A percentile compares a stretch with the other conserved stretches of the same genome.
These are phyloP conservation scores for Neurospora sp. DNA, from an alignment of 495 filamentous ascomycete species.

Conservation along the genomic window DNA sequence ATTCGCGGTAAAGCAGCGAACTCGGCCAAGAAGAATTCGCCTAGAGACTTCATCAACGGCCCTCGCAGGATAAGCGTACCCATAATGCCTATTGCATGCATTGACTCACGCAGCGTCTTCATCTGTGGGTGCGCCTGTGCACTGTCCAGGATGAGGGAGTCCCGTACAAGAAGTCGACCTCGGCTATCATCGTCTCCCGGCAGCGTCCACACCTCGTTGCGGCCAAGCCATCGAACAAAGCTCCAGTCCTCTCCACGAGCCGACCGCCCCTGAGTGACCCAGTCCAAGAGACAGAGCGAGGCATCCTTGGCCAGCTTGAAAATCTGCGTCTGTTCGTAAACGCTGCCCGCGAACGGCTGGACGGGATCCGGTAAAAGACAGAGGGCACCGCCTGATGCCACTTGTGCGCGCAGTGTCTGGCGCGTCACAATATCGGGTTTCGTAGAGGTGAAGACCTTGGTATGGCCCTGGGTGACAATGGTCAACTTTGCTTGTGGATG, in stretches of 20 bases:
- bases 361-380: constrained; percentile 91
- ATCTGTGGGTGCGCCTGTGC: constrained; percentile 25
- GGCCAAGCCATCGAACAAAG: constrained; percentile 60
- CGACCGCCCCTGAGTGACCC: constrained; percentile 79
- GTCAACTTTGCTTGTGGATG: constrained; percentile 57
- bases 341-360: constrained; percentile 72
- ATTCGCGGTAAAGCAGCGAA: constrained; percentile 71
- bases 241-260: constrained; percentile 90
- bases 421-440: constrained; percentile 47
- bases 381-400: constrained; percentile 56
- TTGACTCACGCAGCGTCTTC: constrained; percentile 41
- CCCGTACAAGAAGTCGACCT: constrained; percentile 62
- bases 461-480: constrained; percentile 88
- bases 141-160: constrained; percentile 67
- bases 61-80: constrained; percentile 81
- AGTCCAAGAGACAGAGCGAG: constrained; percentile 76
- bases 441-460: constrained; percentile 83
- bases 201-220: constrained; percentile 73
- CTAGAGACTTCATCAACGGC: constrained; percentile 53
- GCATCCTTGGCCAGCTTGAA: constrained; percentile 53
- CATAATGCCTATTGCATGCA: constrained; percentile 58
- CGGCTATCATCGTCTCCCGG: constrained; percentile 8
- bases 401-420: constrained; percentile 55
- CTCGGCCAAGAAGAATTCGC: constrained; percentile 60
- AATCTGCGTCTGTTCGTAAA: constrained; percentile 72